Percentiles rank a stretch among this genome's conserved stretches.
Evolutionary conservation across 129 eudicot species (phyloP).

Genomic region (Dittrichia graveolens): DNA sequence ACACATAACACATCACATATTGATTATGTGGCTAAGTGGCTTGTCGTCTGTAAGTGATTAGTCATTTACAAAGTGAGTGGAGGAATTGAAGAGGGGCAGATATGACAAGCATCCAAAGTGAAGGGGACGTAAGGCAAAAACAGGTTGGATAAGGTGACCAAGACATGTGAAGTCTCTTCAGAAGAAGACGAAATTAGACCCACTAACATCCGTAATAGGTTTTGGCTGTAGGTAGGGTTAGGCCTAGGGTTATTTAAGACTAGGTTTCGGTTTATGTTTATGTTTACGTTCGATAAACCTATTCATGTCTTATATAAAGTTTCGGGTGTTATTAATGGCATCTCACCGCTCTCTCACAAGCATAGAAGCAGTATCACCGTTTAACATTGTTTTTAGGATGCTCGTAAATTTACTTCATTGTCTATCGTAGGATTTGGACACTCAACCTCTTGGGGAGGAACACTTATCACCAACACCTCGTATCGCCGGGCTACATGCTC

Average conservation of each 20-base stretch:
- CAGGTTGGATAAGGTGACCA: conserved; percentile 25
- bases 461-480: too few relatives aligned
- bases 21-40: background rate
- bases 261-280: background rate
- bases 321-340: too few relatives aligned
- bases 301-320: too few relatives aligned
- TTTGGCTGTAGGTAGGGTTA: conserved; percentile 11
- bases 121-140: conserved; percentile 1
- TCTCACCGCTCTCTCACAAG: too few relatives aligned
- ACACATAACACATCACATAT: conserved; percentile 18
- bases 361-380: too few relatives aligned
- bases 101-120: conserved; percentile 17
- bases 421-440: too few relatives aligned
- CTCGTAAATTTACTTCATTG: too few relatives aligned
- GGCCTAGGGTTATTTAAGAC: background rate
- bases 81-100: background rate
- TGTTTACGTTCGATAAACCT: background rate
- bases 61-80: background rate
- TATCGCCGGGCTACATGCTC: too few relatives aligned
- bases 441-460: too few relatives aligned
- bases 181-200: conserved; percentile 23
- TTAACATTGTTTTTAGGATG: too few relatives aligned
- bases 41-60: conserved; percentile 7
- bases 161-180: conserved; percentile 28
- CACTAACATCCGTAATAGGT: conserved; percentile 8